Conservation (phyloP, 306 rosid genomes). For the Cucumis sativus region DNA sequence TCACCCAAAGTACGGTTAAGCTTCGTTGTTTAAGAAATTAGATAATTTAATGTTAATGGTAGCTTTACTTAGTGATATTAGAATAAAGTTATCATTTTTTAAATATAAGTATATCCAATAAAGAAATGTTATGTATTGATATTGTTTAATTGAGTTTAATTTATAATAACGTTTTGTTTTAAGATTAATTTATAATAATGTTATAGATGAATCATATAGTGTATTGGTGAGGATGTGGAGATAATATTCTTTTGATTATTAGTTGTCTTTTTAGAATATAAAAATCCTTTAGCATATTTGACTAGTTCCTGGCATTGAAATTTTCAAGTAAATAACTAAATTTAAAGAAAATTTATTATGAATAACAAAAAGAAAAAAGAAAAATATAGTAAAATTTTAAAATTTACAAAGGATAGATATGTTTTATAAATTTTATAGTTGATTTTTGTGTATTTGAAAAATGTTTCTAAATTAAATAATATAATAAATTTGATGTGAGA, state of each 20-base stretch:
- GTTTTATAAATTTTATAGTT: too few relatives aligned
- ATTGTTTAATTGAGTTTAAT: not conserved
- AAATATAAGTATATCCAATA: not conserved
- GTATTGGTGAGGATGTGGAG: not conserved
- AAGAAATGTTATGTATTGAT: not conserved
- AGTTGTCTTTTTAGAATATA: not conserved
- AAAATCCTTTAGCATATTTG: not conserved
- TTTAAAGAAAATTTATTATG: too few relatives aligned
- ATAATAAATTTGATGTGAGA: not conserved
- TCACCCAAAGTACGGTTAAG: not conserved
- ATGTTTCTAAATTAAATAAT: not conserved
- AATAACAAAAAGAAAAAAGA: too few relatives aligned
- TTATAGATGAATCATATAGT: not conserved
- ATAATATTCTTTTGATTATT: not conserved
- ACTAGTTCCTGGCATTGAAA: not conserved
- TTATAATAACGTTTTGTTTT: too few relatives aligned
- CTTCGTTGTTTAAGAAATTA: not conserved
- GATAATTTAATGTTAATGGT: not conserved
- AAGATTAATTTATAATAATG: not conserved
- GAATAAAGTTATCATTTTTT: not conserved
- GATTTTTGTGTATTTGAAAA: too few relatives aligned
- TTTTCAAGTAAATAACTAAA: not conserved
- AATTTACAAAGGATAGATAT: too few relatives aligned
- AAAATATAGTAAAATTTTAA: too few relatives aligned
- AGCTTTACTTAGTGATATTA: too few relatives aligned